These are phyloP conservation scores for Scutellaria galericulata DNA, from an alignment of 257 asterid genomes.

Conservation along the genomic window DNA sequence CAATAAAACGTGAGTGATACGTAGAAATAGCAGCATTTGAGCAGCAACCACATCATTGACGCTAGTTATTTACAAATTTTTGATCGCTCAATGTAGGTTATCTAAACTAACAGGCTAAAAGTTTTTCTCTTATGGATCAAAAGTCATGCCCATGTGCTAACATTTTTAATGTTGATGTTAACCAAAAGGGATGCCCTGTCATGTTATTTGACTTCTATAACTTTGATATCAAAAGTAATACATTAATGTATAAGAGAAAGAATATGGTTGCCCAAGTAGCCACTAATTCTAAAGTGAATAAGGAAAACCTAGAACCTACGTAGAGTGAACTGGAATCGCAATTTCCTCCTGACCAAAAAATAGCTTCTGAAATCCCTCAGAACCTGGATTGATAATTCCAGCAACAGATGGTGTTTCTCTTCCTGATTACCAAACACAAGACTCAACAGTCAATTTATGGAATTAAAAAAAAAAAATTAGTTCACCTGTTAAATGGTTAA, in stretches of 20 bases:
- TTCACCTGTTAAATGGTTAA: neutral
- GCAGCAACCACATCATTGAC: neutral
- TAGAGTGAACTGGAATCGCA: slow-evolving; percentile 92
- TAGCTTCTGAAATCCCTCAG: slow-evolving; percentile 97
- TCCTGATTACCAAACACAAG: slow-evolving; percentile 54
- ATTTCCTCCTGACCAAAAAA: slow-evolving; percentile 98
- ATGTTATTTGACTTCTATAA: neutral
- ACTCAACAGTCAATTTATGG: slow-evolving; percentile 1
- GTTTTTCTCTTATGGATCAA: neutral
- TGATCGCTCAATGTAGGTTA: neutral
- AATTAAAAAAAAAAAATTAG: slow-evolving; percentile 30
- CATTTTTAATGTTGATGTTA: slow-evolving; percentile 1
- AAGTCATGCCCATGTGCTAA: neutral
- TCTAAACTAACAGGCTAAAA: neutral
- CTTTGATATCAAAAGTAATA: neutral
- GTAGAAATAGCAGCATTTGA: neutral
- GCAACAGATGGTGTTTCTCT: slow-evolving; percentile 99
- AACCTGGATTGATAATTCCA: slow-evolving; percentile 96
- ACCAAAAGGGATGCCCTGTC: neutral
- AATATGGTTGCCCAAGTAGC: slow-evolving; percentile 4
- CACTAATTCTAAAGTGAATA: slow-evolving; percentile 21
- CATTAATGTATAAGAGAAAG: neutral
- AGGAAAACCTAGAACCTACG: slow-evolving; percentile 50
- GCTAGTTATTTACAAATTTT: neutral
- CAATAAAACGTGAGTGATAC: neutral